These are phyloP conservation scores for Aquilaria agallochum DNA, from an alignment of 441 rosid genomes.

Conservation along the genomic window DNA sequence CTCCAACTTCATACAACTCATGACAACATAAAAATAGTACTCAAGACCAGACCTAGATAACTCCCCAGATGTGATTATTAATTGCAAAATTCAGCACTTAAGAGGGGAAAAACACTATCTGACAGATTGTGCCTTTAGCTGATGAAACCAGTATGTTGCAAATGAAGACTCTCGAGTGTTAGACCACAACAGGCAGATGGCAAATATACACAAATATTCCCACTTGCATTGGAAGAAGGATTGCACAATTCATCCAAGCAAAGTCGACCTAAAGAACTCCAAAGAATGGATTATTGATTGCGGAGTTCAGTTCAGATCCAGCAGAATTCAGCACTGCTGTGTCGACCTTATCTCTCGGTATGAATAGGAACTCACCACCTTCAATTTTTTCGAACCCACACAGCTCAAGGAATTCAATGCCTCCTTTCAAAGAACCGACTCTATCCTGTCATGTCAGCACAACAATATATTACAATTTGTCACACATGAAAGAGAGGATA, in stretches of 20 bases:
- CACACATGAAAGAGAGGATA: no score
- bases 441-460: constrained; percentile 62
- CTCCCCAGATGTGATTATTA: no score
- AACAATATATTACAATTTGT: background rate
- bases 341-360: constrained; percentile 77
- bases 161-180: no score
- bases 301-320: constrained; percentile 90
- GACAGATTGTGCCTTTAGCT: no score
- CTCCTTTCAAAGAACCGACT: constrained; percentile 78
- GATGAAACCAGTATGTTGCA: no score
- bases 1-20: no score
- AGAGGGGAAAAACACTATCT: no score
- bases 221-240: background rate
- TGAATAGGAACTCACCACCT: constrained; percentile 76
- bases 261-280: constrained; percentile 56
- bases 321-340: constrained; percentile 70
- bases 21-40: no score
- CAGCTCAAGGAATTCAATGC: constrained; percentile 75
- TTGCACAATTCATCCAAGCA: constrained; percentile 2
- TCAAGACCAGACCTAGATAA: no score
- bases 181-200: no score
- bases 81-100: no score
- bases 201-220: no score
- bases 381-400: constrained; percentile 88
- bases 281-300: constrained; percentile 89